Percentiles rank a stretch among this genome's conserved stretches.
Conservation (phyloP, 495 filamentous ascomycete species). For the Penicillium pancosmium region DNA sequence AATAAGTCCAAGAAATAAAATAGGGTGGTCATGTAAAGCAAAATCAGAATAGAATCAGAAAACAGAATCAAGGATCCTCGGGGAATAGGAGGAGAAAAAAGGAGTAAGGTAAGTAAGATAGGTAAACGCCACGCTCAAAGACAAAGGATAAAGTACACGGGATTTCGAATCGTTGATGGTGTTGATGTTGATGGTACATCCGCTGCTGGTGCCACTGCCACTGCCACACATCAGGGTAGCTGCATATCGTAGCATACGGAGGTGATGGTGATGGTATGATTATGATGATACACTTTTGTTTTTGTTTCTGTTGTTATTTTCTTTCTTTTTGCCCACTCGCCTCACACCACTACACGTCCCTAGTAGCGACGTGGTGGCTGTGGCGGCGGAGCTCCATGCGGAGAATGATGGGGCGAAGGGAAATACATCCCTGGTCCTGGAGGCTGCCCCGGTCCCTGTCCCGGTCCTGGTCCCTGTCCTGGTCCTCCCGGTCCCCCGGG, state of each 20-base stretch:
- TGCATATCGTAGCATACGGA: no score
- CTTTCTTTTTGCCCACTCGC: background rate
- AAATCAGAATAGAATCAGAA: background rate
- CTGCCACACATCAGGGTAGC: no score
- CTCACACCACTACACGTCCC: background rate
- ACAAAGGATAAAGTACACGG: constrained; percentile 2
- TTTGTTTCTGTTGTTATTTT: no score
- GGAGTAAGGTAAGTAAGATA: background rate
- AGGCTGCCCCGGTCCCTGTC: background rate
- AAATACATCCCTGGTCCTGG: constrained; percentile 24
- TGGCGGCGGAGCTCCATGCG: constrained; percentile 7
- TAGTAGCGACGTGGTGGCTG: constrained; percentile 26
- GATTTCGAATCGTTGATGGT: background rate
- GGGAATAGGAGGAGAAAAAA: background rate
- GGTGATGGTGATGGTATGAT: no score
- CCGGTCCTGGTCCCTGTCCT: constrained; percentile 9
- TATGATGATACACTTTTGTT: no score
- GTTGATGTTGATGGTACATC: background rate
- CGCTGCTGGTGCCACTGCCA: background rate
- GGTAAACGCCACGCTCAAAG: background rate
- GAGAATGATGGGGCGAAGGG: constrained; percentile 19
- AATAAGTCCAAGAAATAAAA: constrained; percentile 12
- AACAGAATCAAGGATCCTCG: background rate
- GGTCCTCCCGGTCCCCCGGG: constrained; percentile 17
- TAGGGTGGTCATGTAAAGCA: background rate